Evolutionary conservation across 202 grass and related monocot species (phyloP).

Genomic region (Carex arenaria): DNA sequence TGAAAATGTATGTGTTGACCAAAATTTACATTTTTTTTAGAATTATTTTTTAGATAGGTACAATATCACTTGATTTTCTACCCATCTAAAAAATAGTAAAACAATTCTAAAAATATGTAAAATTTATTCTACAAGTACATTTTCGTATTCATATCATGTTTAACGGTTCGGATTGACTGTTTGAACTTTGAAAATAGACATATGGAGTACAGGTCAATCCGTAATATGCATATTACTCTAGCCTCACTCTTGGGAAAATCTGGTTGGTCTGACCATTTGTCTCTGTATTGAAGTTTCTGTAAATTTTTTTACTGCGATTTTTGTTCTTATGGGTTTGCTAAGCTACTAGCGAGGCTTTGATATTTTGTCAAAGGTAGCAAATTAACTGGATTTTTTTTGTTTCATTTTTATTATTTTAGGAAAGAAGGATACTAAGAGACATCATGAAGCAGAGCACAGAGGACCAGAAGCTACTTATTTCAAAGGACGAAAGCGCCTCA

Average conservation of each 20-base stretch:
- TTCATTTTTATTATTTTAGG: conserved; percentile 35
- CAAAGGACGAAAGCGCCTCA: conserved; percentile 44
- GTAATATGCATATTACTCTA: no score
- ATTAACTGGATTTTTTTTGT: background rate
- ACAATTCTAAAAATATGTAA: no score
- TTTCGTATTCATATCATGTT: no score
- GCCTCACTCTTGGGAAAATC: background rate
- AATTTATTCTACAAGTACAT: no score
- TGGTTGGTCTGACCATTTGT: background rate
- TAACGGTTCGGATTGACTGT: no score
- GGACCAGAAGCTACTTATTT: conserved; percentile 39
- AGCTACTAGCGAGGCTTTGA: background rate
- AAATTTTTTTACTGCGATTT: background rate
- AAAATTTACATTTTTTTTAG: no score
- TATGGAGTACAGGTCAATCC: no score
- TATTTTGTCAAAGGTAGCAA: background rate
- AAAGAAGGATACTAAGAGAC: conserved; percentile 53
- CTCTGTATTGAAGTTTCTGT: background rate
- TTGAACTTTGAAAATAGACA: no score
- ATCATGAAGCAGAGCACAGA: conserved; percentile 55
- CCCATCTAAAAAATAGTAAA: no score
- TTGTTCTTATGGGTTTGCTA: background rate
- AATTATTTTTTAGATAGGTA: no score
- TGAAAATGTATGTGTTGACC: no score
- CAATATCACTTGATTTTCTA: no score